Evolutionary conservation across 495 filamentous ascomycete species (phyloP), one percentile per base, ranked within the genome.

Genomic region (Apiosordaria backusii): DNA sequence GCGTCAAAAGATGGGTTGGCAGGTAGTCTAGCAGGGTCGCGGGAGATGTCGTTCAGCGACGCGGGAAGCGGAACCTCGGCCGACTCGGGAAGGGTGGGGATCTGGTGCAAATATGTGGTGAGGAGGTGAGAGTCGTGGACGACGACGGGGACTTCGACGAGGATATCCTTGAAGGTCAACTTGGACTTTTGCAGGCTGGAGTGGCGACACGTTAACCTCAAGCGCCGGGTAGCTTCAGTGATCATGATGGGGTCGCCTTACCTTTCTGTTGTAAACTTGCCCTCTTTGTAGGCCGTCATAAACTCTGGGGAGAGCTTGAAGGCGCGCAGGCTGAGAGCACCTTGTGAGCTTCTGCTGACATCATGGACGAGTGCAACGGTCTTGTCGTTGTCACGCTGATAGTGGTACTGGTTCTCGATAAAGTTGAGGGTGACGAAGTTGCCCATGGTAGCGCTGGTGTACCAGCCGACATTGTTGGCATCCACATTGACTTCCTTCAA

Each of bases 61-160:
- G 88, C 77, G 16, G 93, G 93, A 70, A 92, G 85, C 29, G 87
- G 80, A 60, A 90, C 81, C 65, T 91, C 86, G 23, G 80, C 77
- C 19, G 80, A 80, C 27, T 87, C 82, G 52, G 84, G 85, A 26
- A 84, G 80, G 10, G 79, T 65, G 16, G 84, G 80, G 63, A 97
- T 83, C 78, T 97, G 93, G 81, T 98, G 93, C 55, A 99, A 84
- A 80, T 95, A 94, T 24, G 91, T 90, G 65, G 93, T 97, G 70
- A 99, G 86, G 78, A 99, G 90, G 81, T 97, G 94, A 10, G 92
- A 96, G 85, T 98, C 97, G 86, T 97, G 93, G 71, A 98, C 88
- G 62, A 88, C 83, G 65, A 98, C 81, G n/a, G 95, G 95, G 29
- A 97, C 85, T 78, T 99, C 95, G 64, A 92, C 82, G 68, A 99